Evolutionary conservation across 768 basidiomycete species (phyloP).

Genomic region (Phlebiopsis gigantea): DNA sequence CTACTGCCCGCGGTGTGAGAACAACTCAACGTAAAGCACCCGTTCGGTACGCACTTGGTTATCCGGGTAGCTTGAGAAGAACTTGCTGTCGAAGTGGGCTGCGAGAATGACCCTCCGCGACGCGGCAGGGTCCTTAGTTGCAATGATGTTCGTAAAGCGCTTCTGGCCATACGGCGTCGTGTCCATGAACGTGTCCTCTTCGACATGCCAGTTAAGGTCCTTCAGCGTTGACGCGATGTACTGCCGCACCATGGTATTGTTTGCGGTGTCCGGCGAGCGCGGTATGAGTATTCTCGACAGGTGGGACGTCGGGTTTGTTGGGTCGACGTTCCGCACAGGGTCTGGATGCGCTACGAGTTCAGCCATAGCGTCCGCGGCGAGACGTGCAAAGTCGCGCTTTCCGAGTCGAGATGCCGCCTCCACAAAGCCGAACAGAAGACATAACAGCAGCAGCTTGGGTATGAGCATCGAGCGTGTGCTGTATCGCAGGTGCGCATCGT

Average conservation of each 20-base stretch:
- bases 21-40: not conserved
- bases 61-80: constrained; percentile 60
- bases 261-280: constrained; percentile 67
- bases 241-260: constrained; percentile 76
- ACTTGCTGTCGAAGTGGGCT: constrained; percentile 94
- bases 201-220: constrained; percentile 79
- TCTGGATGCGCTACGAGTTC: constrained; percentile 52
- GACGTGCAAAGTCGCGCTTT: constrained; percentile 32
- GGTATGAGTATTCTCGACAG: constrained; percentile 85
- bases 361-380: constrained; percentile 48
- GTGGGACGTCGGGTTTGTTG: constrained; percentile 60
- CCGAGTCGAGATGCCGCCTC: constrained; percentile 27
- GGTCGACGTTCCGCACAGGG: constrained; percentile 64
- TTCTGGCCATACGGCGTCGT: constrained; percentile 78
- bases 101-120: constrained; percentile 78
- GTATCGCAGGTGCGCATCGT: not conserved
- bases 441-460: not conserved
- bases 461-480: not conserved
- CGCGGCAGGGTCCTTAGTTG: constrained; percentile 90
- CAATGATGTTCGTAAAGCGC: constrained; percentile 86
- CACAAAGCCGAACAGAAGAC: constrained; percentile 10
- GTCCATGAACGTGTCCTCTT: constrained; percentile 76
- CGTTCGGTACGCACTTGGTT: constrained; percentile 55
- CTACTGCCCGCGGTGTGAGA: constrained; percentile 34
- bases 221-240: constrained; percentile 74